phyloP scores from a whole-genome alignment of 2,329 filamentous ascomycete species.

The Acephala macrosclerotiorum region DNA sequence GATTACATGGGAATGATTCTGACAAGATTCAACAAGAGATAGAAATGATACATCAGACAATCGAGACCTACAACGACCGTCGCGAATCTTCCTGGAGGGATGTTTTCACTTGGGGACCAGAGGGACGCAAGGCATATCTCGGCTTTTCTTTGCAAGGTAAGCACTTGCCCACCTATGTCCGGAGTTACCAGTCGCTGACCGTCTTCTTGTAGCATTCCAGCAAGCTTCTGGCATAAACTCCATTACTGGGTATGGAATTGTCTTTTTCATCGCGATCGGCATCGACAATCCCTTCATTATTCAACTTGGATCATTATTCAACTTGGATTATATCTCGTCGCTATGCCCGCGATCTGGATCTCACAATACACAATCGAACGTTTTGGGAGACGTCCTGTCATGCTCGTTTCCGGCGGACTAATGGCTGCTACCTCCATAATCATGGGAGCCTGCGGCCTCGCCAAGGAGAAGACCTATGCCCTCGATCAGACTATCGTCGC shows the following conservation, averaged over 20 bases:
- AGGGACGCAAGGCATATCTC: constrained; percentile 9
- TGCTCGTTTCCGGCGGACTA: constrained; percentile 41
- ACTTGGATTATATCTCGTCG: constrained; percentile 6
- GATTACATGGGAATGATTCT: background rate
- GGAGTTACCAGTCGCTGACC: background rate
- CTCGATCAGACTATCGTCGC: constrained; percentile 44
- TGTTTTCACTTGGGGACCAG: background rate
- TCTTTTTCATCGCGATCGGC: constrained; percentile 20
- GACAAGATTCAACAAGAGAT: constrained; percentile 1
- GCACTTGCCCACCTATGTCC: background rate
- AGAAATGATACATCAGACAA: constrained; percentile 6
- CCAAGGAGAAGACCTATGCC: constrained; percentile 23
- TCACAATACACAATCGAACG: constrained; percentile 7
- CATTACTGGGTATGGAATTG: constrained; percentile 21
- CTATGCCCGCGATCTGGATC: background rate
- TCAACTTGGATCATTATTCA: constrained; percentile 6
- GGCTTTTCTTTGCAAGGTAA: constrained; percentile 4
- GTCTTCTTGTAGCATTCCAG: background rate
- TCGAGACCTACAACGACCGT: background rate
- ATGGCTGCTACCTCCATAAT: constrained; percentile 44
- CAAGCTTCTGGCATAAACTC: constrained; percentile 27
- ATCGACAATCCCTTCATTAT: constrained; percentile 24
- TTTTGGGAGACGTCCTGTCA: constrained; percentile 27
- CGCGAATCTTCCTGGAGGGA: background rate
- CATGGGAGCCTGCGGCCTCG: constrained; percentile 48